These are phyloP conservation scores for Malassezia japonica DNA, from an alignment of 1,284 basidiomycete genomes.

Conservation along the genomic window DNA sequence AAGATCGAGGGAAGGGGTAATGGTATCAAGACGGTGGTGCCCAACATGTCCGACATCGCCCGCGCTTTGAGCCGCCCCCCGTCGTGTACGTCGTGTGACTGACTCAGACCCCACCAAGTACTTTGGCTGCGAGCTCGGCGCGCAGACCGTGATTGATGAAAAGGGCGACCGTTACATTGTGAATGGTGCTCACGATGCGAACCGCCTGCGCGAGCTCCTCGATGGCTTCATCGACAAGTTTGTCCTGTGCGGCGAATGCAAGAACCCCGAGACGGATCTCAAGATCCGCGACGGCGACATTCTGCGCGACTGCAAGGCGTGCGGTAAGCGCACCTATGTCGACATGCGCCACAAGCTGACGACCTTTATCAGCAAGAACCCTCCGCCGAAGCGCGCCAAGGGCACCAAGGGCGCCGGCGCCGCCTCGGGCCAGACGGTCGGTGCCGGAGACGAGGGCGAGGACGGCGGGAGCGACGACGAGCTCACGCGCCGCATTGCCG, in stretches of 20 bases:
- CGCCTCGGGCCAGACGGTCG: constrained; percentile 53
- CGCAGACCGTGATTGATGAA: constrained; percentile 90
- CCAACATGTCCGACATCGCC: constrained; percentile 95
- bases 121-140: constrained; percentile 96
- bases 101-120: constrained; percentile 84
- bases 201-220: constrained; percentile 85
- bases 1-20: constrained; percentile 99
- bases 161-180: constrained; percentile 97
- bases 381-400: constrained; percentile 60
- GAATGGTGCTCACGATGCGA: constrained; percentile 88
- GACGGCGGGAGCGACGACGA: constrained; percentile 50
- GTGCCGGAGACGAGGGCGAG: constrained; percentile 29
- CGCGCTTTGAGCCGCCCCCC: constrained; percentile 89
- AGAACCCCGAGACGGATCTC: constrained; percentile 97
- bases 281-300: constrained; percentile 76
- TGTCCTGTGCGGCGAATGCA: constrained; percentile 92
- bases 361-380: constrained; percentile 95
- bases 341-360: constrained; percentile 97
- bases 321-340: constrained; percentile 78
- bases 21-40: constrained; percentile 78
- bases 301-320: constrained; percentile 94
- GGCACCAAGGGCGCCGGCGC: constrained; percentile 47
- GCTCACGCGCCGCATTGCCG: constrained; percentile 54
- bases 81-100: constrained; percentile 53
- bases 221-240: constrained; percentile 93